A percentile compares a stretch with the other conserved stretches of the same genome.
Evolutionary conservation across 371 early-diverging fungal species (phyloP).

Genomic region (Rhizomucor miehei): DNA sequence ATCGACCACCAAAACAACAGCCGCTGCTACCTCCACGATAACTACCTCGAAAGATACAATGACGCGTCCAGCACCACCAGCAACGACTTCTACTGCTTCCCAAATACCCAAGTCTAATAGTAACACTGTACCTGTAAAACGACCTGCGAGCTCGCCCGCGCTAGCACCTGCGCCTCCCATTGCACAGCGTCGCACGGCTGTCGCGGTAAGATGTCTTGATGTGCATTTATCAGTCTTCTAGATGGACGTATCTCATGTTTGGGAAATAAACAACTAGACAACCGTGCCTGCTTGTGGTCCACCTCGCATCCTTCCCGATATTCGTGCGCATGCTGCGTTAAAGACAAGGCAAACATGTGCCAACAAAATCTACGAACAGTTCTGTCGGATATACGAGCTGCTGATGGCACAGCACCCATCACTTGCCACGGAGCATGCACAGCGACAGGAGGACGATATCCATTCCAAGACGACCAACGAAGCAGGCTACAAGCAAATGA

Average conservation of each 20-base stretch:
- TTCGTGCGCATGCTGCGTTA: conserved; percentile 26
- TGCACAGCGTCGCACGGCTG: not conserved
- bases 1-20: too few species aligned
- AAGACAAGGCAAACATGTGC: conserved; percentile 37
- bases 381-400: conserved; percentile 31
- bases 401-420: conserved; percentile 5
- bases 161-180: not conserved
- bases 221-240: not conserved
- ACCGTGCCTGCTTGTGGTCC: conserved; percentile 23
- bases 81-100: not conserved
- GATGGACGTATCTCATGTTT: too few species aligned
- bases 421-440: conserved; percentile 31
- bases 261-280: too few species aligned
- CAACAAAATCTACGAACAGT: conserved; percentile 35
- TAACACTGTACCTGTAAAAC: too few species aligned
- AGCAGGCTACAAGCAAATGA: conserved; percentile 49
- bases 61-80: not conserved
- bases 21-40: too few species aligned
- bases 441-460: conserved; percentile 29
- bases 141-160: not conserved
- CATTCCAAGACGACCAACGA: conserved; percentile 20
- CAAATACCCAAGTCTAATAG: not conserved
- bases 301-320: conserved; percentile 29
- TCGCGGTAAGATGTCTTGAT: not conserved
- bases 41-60: too few species aligned